Percentiles rank a stretch among this genome's conserved stretches.
These are phyloP conservation scores for Lentithecium fluviatile DNA, from an alignment of 495 filamentous ascomycete species.

Conservation along the genomic window DNA sequence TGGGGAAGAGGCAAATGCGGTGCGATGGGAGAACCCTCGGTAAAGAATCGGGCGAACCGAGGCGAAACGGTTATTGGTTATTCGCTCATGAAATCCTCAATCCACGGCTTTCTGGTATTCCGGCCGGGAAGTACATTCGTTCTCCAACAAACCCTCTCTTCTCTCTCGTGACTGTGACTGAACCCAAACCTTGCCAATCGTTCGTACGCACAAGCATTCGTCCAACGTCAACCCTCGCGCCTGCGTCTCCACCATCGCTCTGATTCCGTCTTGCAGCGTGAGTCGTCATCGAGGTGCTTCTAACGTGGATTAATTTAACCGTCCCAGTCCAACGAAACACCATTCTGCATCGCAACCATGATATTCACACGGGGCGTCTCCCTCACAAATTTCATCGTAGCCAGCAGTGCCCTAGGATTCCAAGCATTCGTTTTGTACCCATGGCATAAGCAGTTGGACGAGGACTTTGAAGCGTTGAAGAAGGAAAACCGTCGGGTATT, in stretches of 20 bases:
- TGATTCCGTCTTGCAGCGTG: neutral
- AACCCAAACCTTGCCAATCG: neutral
- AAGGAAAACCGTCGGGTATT: constrained; percentile 40
- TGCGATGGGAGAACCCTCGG: too few species aligned
- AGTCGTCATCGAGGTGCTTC: neutral
- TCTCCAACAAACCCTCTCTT: neutral
- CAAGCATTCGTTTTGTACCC: constrained; percentile 66
- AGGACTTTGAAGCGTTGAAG: constrained; percentile 58
- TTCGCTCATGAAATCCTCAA: too few species aligned
- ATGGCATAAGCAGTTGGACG: constrained; percentile 63
- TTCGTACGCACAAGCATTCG: neutral
- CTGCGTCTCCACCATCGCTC: neutral
- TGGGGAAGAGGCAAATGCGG: too few species aligned
- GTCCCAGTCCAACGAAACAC: constrained; percentile 27
- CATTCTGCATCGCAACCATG: constrained; percentile 44
- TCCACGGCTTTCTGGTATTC: too few species aligned
- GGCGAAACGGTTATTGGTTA: too few species aligned
- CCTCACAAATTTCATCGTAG: constrained; percentile 61
- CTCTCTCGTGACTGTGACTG: neutral
- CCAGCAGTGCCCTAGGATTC: constrained; percentile 59
- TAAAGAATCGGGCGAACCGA: too few species aligned
- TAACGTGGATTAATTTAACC: neutral
- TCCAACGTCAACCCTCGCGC: neutral
- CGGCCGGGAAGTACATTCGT: neutral
- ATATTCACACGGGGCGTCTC: constrained; percentile 58